Evolutionary conservation across 306 rosid species (phyloP).

Genomic region (Hylodesmum podocarpum): DNA sequence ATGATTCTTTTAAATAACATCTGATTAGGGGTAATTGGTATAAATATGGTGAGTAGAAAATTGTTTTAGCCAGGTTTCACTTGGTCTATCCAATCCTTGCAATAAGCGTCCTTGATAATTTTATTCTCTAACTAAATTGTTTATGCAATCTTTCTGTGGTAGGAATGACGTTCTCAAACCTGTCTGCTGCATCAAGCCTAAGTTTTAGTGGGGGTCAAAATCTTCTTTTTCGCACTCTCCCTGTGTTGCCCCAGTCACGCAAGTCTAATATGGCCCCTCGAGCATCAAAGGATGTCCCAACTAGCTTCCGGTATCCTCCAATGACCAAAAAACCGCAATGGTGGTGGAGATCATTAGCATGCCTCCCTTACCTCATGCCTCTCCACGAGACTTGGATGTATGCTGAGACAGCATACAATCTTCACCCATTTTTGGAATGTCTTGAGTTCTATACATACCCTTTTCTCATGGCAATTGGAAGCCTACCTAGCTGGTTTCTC

Average conservation of each 20-base stretch:
- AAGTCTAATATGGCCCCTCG: constrained; percentile 41
- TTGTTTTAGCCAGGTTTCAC: background rate
- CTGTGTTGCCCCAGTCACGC: constrained; percentile 44
- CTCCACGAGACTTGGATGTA: constrained; percentile 99
- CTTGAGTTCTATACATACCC: constrained; percentile 76
- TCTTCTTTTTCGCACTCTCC: constrained; percentile 49
- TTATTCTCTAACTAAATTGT: background rate
- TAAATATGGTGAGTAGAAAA: background rate
- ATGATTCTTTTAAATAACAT: background rate
- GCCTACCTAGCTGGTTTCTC: constrained; percentile 88
- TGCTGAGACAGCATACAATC: constrained; percentile 86
- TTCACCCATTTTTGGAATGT: constrained; percentile 68
- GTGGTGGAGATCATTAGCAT: constrained; percentile 96
- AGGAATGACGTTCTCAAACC: constrained; percentile 53
- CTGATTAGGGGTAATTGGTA: background rate
- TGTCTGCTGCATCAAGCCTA: constrained; percentile 54
- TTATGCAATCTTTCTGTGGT: constrained; percentile 5
- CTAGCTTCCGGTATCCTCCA: constrained; percentile 80
- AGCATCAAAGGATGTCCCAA: constrained; percentile 79
- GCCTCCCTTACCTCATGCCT: constrained; percentile 94
- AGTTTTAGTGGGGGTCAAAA: constrained; percentile 58
- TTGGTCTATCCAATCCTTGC: background rate
- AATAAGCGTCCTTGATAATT: background rate
- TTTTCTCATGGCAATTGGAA: constrained; percentile 73
- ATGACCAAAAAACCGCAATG: constrained; percentile 89